Evolutionary conservation across 1,284 basidiomycete genomes (phyloP), one percentile per base, ranked within the genome.

Genomic region (Cryptococcus sp.): DNA sequence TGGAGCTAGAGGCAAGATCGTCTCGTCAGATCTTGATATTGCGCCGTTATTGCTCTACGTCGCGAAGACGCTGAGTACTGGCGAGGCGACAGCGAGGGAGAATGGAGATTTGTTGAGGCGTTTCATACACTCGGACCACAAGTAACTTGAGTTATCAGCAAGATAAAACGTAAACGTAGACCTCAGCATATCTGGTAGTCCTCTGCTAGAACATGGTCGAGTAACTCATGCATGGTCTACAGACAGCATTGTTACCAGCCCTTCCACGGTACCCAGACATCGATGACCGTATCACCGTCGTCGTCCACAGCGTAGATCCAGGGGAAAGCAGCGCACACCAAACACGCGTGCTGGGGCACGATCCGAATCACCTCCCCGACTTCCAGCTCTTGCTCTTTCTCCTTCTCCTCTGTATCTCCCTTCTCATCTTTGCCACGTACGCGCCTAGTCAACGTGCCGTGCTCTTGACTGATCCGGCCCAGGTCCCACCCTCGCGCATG

Each of bases 231-330:
- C 31, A 35, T 35, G 13, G 4, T 8, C 31, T 13, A 35, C 10
- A 35, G 19, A 45, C 17, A 23, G 42, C 42, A 48, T 3, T 16
- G 15, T 47, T 77, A 93, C 91, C 91, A 93, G 0, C 89, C 90
- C 78, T 92, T 93, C 89, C 90, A 92, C 8, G 90, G 86, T 38
- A 91, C 86, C 91, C 91, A 93, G 40, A 93, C 81, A 76, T 93
- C 91, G 19, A 87, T 85, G 11, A 93, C 87, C 50, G 79, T 82
- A 77, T 63, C 78, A 67, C 45, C 82, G 80, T 52, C 80, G 77
- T 54, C 81, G 78, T 93, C 90, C 1, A 90, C 85, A 20, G 93
- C 80, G 70, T 91, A 92, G 72, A 87, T 90, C 88, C 88, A 92
- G 1, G 87, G 87, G 71, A 89, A 84, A 15, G 84, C 86, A 53